phyloP scores from a whole-genome alignment of 768 basidiomycete genomes.

The Amanita brunnescens region DNA sequence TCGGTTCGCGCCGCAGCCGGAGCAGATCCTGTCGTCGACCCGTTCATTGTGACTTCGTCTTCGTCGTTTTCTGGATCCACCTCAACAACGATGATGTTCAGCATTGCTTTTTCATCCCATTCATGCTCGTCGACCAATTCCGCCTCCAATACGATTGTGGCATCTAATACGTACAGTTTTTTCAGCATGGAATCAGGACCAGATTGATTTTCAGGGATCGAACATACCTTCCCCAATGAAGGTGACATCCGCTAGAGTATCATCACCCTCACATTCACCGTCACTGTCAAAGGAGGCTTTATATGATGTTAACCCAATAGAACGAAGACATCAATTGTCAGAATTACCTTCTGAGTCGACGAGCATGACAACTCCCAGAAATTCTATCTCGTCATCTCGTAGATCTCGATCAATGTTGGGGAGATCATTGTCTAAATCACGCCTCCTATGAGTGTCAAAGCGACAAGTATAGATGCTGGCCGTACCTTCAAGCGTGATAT shows the following conservation, averaged over 20 bases:
- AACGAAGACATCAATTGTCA: background rate
- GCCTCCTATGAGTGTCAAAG: background rate
- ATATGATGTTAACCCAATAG: background rate
- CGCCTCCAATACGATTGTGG: too few relatives aligned
- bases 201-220: too few relatives aligned
- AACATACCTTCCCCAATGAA: background rate
- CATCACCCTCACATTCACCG: background rate
- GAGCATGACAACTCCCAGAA: background rate
- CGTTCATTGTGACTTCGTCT: too few relatives aligned
- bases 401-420: background rate
- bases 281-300: background rate
- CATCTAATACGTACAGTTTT: background rate
- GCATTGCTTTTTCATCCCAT: slow-evolving; percentile 41
- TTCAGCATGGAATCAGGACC: too few relatives aligned
- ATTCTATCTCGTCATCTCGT: background rate
- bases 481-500: background rate
- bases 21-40: too few relatives aligned
- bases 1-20: too few relatives aligned
- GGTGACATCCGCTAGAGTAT: too few relatives aligned
- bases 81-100: too few relatives aligned
- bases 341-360: background rate
- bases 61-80: too few relatives aligned
- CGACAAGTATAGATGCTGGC: too few relatives aligned
- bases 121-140: background rate
- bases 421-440: background rate